Percentiles rank a stretch among this genome's conserved stretches.
phyloP scores from a whole-genome alignment of 1,139 yeast genomes.

The Candida neerlandica region DNA sequence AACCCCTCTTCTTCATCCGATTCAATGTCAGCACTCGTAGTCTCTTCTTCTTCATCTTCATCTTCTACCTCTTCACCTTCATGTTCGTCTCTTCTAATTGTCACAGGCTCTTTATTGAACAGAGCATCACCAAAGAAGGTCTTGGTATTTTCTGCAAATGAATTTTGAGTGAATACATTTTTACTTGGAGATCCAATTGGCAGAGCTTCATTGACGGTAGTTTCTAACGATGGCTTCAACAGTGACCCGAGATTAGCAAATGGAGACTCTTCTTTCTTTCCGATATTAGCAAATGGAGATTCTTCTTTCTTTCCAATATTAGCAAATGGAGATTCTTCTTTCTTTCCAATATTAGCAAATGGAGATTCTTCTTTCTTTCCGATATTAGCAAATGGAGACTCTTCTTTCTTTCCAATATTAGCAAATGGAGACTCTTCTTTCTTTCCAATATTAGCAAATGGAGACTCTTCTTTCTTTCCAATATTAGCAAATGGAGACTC shows the following conservation, averaged over 20 bases:
- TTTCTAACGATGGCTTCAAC: background rate
- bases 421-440: background rate
- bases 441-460: background rate
- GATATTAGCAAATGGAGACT: slow-evolving; percentile 8
- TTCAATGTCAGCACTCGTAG: background rate
- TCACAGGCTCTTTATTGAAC: background rate
- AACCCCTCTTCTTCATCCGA: slow-evolving; percentile 4
- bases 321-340: background rate
- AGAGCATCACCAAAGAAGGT: background rate
- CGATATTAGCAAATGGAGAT: background rate
- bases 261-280: slow-evolving; percentile 2
- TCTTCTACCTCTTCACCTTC: slow-evolving; percentile 9
- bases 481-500: slow-evolving; percentile 8
- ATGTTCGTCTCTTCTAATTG: slow-evolving; percentile 5
- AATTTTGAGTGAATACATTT: background rate
- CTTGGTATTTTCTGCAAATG: background rate
- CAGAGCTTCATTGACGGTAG: background rate
- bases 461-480: background rate
- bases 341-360: background rate
- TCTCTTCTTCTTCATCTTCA: slow-evolving; percentile 10
- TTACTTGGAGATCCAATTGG: background rate
- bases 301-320: background rate
- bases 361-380: background rate
- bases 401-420: background rate
- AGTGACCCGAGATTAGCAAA: slow-evolving; percentile 6